Evolutionary conservation across 306 rosid species (phyloP), one percentile per base, ranked within the genome.

Genomic region (Rosa rugosa): DNA sequence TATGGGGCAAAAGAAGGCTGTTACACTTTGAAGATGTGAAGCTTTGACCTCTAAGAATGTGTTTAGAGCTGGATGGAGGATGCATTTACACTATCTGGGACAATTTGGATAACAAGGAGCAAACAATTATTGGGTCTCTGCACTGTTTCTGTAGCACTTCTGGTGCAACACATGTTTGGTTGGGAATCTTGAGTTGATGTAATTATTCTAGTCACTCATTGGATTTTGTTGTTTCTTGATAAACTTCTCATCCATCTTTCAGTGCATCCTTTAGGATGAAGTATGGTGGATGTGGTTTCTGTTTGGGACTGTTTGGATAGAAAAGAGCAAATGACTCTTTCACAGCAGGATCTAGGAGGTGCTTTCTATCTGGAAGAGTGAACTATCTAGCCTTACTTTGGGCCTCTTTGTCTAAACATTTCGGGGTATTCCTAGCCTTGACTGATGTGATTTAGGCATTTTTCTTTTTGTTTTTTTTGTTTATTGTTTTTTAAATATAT

Each of bases 21-120:
- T 73, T 73, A 36, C 66, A 6, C 36, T 36, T n/a, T 51, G 5
- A n/a, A 34, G 20, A 34, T 53, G 76, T 49, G 75, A 42, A 71
- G 23, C 36, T 71, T 47, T 71, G 62, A 44, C 44, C 17, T 71
- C 23, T 49, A 27, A 53, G 23, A 17, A 53, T 6, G 9, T 14
- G 17, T 49, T 49, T 13, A 14, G 18, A 10, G 54, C 5, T 49
- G 0, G 5, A 49, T 49, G 54, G 59, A 51, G n/a, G 57, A 17
- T 18, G 23, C 5, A 9, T 53, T 49, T 49, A 13, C 54, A 17
- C 23, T 53, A 53, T 17, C 23, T 70, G 16, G 18, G 56, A 34
- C 22, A 8, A 49, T 34, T 34, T 72, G 64, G 76, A 51, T 34
- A 72, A 17, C 51, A 73, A 50, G 51, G 40, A 54, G 27, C 9